phyloP scores from a whole-genome alignment of 2,329 filamentous ascomycete genomes.

The Penicillium sp. region DNA sequence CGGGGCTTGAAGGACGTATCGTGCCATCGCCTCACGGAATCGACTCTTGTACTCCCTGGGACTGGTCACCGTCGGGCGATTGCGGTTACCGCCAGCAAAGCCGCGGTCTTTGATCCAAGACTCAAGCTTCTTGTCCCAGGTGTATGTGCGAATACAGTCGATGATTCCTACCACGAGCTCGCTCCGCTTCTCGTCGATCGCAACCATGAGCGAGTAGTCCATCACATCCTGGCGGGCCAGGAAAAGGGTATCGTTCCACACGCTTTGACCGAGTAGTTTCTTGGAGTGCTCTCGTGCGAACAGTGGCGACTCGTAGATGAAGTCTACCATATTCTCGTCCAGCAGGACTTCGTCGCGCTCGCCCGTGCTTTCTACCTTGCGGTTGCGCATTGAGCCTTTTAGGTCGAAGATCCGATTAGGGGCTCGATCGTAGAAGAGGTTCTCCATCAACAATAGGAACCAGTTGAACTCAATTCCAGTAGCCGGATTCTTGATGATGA shows the following conservation, averaged over 20 bases:
- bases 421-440: constrained; percentile 90
- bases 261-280: constrained; percentile 81
- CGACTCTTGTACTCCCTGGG: constrained; percentile 96
- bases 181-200: constrained; percentile 81
- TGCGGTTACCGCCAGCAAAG: constrained; percentile 71
- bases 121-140: constrained; percentile 99
- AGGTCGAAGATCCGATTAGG: constrained; percentile 90
- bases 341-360: constrained; percentile 94
- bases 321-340: constrained; percentile 98
- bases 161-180: constrained; percentile 97
- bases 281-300: constrained; percentile 96
- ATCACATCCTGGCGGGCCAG: constrained; percentile 93
- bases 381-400: constrained; percentile 97
- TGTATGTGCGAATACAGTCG: constrained; percentile 96
- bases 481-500: constrained; percentile 89
- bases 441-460: constrained; percentile 93
- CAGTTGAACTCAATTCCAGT: constrained; percentile 92
- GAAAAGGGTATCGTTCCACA: constrained; percentile 98
- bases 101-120: constrained; percentile 98
- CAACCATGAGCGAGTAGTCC: constrained; percentile 98
- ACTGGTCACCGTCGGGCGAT: constrained; percentile 87
- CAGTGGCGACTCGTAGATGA: constrained; percentile 93
- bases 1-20: constrained; percentile 58
- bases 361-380: constrained; percentile 91
- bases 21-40: constrained; percentile 93